phyloP scores from a whole-genome alignment of 2,329 filamentous ascomycete species.

The Claviceps sp. region DNA sequence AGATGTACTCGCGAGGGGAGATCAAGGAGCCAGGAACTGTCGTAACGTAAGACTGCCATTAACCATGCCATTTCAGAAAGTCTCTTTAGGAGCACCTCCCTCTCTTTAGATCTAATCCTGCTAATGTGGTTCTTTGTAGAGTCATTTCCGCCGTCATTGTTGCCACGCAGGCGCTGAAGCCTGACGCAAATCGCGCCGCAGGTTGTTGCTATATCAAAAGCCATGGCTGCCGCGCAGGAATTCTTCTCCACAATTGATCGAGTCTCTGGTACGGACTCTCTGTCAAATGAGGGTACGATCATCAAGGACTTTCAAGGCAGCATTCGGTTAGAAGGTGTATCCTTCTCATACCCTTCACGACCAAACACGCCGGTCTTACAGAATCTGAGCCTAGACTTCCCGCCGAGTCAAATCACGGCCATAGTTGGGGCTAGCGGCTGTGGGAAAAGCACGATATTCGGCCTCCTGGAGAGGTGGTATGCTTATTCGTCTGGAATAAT shows the following conservation, averaged over 20 bases:
- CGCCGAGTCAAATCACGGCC: constrained; percentile 31
- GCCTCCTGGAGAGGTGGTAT: constrained; percentile 48
- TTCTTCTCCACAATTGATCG: constrained; percentile 35
- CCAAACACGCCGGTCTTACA: not conserved
- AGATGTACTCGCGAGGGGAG: constrained; percentile 31
- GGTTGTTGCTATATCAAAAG: constrained; percentile 30
- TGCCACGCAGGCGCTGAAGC: constrained; percentile 30
- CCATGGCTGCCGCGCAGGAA: constrained; percentile 30
- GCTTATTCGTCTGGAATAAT: constrained; percentile 31
- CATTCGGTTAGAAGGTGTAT: constrained; percentile 34
- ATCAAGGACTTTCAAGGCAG: constrained; percentile 23
- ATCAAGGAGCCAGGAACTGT: constrained; percentile 30
- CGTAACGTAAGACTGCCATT: constrained; percentile 24
- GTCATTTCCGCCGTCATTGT: constrained; percentile 35
- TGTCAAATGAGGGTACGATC: constrained; percentile 21
- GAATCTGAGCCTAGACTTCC: constrained; percentile 1
- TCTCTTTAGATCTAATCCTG: too few relatives aligned
- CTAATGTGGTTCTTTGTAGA: constrained; percentile 10
- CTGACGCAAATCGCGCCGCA: constrained; percentile 35
- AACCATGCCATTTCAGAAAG: constrained; percentile 14
- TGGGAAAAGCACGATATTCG: constrained; percentile 45
- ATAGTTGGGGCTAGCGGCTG: constrained; percentile 45
- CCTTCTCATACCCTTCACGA: constrained; percentile 24
- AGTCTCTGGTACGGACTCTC: constrained; percentile 28
- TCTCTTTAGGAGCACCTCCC: not conserved